phyloP scores from a whole-genome alignment of 2,329 filamentous ascomycete genomes.

The Fusarium xylarioides region DNA sequence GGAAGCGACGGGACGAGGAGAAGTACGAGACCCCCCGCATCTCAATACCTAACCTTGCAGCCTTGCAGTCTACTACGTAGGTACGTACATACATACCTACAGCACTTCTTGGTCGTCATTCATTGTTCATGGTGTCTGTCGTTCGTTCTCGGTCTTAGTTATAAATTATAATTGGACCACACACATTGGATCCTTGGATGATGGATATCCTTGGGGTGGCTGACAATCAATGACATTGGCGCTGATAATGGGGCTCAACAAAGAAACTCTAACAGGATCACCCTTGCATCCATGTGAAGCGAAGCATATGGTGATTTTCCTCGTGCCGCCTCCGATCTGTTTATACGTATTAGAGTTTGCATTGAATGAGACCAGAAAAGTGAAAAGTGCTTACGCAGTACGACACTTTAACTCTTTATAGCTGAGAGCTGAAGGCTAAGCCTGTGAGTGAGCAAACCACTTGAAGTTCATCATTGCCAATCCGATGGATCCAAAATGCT shows the following conservation, averaged over 20 bases:
- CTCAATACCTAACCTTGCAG: background rate
- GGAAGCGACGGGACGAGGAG: background rate
- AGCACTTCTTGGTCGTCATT: constrained; percentile 9
- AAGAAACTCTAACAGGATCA: background rate
- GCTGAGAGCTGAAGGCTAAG: background rate
- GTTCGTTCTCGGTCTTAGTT: background rate
- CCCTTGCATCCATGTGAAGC: constrained; percentile 17
- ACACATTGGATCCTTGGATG: background rate
- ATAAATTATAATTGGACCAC: background rate
- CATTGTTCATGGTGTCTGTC: constrained; percentile 16
- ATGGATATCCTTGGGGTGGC: background rate
- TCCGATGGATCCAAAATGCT: background rate
- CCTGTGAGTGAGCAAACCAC: background rate
- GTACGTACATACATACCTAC: background rate
- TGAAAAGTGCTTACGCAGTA: no score
- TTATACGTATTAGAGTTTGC: background rate
- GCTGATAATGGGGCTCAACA: constrained; percentile 1
- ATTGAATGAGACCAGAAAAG: background rate
- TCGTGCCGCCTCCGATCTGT: background rate
- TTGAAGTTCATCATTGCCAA: background rate
- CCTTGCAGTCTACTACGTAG: background rate
- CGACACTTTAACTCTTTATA: no score
- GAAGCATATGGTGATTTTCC: background rate
- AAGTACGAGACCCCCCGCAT: constrained; percentile 5
- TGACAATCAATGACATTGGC: background rate